phyloP scores from a whole-genome alignment of 2,329 filamentous ascomycete species.

The Pyrenochaeta sp. region DNA sequence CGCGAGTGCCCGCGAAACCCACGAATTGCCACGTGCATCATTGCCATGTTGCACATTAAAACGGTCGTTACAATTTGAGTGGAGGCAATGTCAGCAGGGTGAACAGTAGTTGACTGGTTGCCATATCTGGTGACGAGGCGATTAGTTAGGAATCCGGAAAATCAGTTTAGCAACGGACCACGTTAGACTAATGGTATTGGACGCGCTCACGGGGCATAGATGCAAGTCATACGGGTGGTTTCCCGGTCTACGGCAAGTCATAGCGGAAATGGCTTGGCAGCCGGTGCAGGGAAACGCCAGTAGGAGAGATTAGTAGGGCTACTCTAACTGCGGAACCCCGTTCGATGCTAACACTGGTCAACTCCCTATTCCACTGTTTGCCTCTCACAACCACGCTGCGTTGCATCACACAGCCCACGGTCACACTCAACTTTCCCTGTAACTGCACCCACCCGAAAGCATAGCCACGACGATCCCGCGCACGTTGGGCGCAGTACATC shows the following conservation, averaged over 20 bases:
- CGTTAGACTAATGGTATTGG: background rate
- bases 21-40: background rate
- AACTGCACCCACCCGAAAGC: constrained; percentile 8
- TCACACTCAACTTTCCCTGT: background rate
- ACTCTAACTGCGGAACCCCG: constrained; percentile 22
- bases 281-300: constrained; percentile 23
- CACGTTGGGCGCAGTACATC: constrained; percentile 11
- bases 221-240: constrained; percentile 11
- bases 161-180: background rate
- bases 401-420: constrained; percentile 6
- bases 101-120: background rate
- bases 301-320: constrained; percentile 18
- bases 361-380: constrained; percentile 9
- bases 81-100: background rate
- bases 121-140: background rate
- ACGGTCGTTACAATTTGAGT: background rate
- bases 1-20: background rate
- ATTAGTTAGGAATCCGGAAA: background rate
- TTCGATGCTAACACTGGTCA: constrained; percentile 8
- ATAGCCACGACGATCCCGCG: constrained; percentile 16
- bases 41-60: background rate
- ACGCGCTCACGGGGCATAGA: background rate
- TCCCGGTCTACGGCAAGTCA: constrained; percentile 26
- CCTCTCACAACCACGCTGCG: constrained; percentile 14
- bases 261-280: constrained; percentile 21